Base-by-base conservation (phyloP, 2,329 filamentous ascomycete species). In the Venturia oleaginea region DNA sequence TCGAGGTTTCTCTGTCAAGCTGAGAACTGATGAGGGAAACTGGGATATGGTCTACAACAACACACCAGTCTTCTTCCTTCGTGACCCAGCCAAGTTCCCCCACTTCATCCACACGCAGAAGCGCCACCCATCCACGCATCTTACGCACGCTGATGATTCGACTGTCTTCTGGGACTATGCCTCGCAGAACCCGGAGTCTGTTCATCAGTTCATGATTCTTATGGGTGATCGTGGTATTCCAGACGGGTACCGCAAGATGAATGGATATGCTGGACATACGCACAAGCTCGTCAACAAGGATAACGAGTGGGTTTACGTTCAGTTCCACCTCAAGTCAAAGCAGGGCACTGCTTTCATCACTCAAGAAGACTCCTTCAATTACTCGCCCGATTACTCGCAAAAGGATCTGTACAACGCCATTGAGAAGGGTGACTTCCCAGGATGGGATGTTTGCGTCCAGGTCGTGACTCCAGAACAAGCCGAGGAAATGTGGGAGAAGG, bases 21-120 rank as follows among this genome's bases (percentile, higher is more conserved):
- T 91, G 76, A 81, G 86, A 43, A 90, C 88, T 0, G 84, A 87
- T 22, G 84, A 90, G 69, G 87, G 87, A n/a, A 90, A 90, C 69
- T 88, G 84, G 82, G 87, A 90, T 70, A 80, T 86, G 73, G 87
- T 90, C 8, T 84, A 83, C 67, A 90, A 89, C 78, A 90, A 90
- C 72, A 89, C 86, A 0, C 88, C 88, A 0, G 84, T 90, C 2
- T 91, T 91, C 79, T 91, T 91, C 75, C 71, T 90, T n/a, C 80
- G 88, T 63, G 88, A 91, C 67, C 86, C 88, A 0, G 81, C 85
- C 67, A 90, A 91, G 74, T 90, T 89, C 71, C 87, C 88, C 30
- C 78, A 86, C 70, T 87, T 90, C 70, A 90, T 90, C 63, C 87
- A 90, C 72, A 89, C 87, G 0, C 88, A 90, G 72, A 90, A 90